Base-by-base conservation (phyloP, 805 yeast species). In the Yueomyces sinensis region DNA sequence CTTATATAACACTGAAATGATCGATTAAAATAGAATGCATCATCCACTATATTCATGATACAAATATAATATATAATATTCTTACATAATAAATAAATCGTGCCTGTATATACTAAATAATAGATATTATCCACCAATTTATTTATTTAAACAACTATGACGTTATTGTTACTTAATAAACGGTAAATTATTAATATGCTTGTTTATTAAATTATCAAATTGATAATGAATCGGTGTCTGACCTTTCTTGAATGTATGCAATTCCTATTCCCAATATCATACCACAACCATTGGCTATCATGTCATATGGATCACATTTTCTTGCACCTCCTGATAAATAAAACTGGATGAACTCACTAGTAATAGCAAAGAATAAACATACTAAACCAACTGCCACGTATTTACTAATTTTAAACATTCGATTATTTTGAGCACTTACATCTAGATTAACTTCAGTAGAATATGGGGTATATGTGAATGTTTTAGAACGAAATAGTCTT, bases 1-100 rank as follows among this genome's bases (percentile, higher is more conserved):
- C 95, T 34, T 82, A 74, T 56, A 67, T 80, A 43, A 70, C 63
- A 49, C 48, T 68, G 37, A 61, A 52, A 42, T 61, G 36, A 46
- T 17, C 6, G 7, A n/a, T n/a, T n/a, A n/a, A n/a, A n/a, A n/a
- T n/a, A n/a, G n/a, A n/a, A n/a, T n/a, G n/a, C n/a, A n/a, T n/a
- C n/a, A n/a, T n/a, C n/a, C n/a, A n/a, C n/a, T n/a, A n/a, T n/a
- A n/a, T n/a, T n/a, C n/a, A n/a, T n/a, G n/a, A n/a, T n/a, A n/a
- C n/a, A n/a, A n/a, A n/a, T 30, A n/a, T 20, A 4, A 6, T 15
- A 15, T 5, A 9, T 5, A 9, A 18, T 16, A 32, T 6, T 5
- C 24, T 4, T 32, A 32, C 5, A 24, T 11, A 25, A 18, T 9
- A 25, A 9, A 24, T 16, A 27, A 4, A 11, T 19, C 27, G 14